A percentile compares a stretch with the other conserved stretches of the same genome.
Evolutionary conservation across 202 grass and related monocot species (phyloP).

Genomic region (Setaria italica): DNA sequence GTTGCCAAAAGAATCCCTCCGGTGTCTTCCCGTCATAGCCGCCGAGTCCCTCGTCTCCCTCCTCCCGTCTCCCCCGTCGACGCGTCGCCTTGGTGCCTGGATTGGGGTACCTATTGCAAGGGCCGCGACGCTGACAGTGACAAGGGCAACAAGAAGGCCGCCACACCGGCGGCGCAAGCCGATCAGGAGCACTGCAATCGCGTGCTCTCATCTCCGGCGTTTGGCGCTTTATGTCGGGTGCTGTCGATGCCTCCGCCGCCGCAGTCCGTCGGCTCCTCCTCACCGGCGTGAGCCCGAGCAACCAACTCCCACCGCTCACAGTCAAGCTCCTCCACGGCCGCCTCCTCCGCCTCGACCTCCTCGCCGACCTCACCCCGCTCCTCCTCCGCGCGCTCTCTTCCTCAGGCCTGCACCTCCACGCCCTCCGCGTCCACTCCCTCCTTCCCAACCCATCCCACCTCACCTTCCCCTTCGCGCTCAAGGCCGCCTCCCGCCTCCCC

Average conservation of each 20-base stretch:
- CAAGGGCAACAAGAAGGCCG: too few species aligned
- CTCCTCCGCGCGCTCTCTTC: constrained; percentile 59
- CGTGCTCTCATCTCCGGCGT: too few species aligned
- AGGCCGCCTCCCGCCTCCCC: constrained; percentile 58
- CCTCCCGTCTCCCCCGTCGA: too few species aligned
- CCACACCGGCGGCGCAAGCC: too few species aligned
- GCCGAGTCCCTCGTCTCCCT: too few species aligned
- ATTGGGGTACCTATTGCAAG: too few species aligned
- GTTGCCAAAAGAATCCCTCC: too few species aligned
- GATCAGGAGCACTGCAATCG: too few species aligned
- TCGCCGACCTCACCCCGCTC: constrained; percentile 9
- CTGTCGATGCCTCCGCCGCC: not conserved
- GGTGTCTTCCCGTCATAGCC: too few species aligned
- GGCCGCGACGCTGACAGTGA: too few species aligned
- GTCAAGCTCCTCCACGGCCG: constrained; percentile 47
- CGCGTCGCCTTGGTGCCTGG: too few species aligned
- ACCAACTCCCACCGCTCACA: constrained; percentile 24
- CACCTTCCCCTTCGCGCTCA: constrained; percentile 62
- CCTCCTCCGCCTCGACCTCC: constrained; percentile 51
- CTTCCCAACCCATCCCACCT: constrained; percentile 42
- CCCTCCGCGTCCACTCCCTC: constrained; percentile 48
- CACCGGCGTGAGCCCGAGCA: not conserved
- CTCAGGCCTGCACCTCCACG: constrained; percentile 44
- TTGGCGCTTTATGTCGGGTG: too few species aligned
- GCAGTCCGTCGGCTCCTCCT: constrained; percentile 5